Percentiles rank a stretch among this genome's conserved stretches.
Conservation (phyloP, 2,329 filamentous ascomycete species). For the Lachnellula arida region DNA sequence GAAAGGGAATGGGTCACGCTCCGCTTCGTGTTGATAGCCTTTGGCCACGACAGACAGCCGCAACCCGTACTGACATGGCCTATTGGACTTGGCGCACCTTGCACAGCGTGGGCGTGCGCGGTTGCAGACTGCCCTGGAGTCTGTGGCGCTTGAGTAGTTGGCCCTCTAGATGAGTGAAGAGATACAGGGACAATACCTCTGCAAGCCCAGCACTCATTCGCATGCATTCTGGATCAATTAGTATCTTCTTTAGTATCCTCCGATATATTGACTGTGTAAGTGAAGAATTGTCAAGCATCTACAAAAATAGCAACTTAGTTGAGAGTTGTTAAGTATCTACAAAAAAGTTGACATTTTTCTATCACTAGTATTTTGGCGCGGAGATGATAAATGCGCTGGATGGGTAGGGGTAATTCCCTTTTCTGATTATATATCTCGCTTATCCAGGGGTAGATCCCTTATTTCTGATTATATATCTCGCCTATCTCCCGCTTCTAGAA, state of each 20-base stretch:
- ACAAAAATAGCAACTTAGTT: too few relatives aligned
- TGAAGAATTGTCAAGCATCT: constrained; percentile 8
- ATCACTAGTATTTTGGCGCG: not conserved
- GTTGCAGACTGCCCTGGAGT: constrained; percentile 18
- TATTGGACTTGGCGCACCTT: constrained; percentile 18
- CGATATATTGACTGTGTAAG: constrained; percentile 9
- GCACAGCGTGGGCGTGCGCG: constrained; percentile 17
- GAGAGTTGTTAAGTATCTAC: too few relatives aligned
- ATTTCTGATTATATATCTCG: constrained; percentile 5
- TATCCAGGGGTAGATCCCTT: too few relatives aligned
- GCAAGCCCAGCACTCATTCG: constrained; percentile 21
- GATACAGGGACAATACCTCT: constrained; percentile 21
- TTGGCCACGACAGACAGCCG: constrained; percentile 24
- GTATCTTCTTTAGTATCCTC: constrained; percentile 1
- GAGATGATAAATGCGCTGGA: constrained; percentile 13
- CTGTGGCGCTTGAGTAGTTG: constrained; percentile 15
- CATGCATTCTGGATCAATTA: constrained; percentile 16
- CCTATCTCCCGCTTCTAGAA: constrained; percentile 11
- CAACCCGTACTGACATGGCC: constrained; percentile 21
- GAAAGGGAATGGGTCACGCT: constrained; percentile 19
- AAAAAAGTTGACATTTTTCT: not conserved
- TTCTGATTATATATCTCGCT: too few relatives aligned
- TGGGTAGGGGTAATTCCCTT: too few relatives aligned
- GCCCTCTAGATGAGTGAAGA: constrained; percentile 2
- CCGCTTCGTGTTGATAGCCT: constrained; percentile 19